These are phyloP conservation scores for Globisporangium cederbergense DNA, from an alignment of 352 stramenopile species.

Conservation along the genomic window DNA sequence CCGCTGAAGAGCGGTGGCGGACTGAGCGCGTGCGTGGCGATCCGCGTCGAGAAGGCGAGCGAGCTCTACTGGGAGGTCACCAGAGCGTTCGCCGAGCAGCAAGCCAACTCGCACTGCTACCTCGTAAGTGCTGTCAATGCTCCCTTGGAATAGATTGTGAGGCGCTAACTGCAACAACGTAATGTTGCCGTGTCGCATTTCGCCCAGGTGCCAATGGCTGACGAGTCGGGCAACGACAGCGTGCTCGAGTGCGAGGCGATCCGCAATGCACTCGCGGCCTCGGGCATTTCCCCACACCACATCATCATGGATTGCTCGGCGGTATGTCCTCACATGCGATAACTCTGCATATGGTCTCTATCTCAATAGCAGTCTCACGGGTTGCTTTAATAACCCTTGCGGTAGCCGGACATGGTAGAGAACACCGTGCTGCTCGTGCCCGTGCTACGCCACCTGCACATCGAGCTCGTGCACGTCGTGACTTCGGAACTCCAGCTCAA, in stretches of 20 bases:
- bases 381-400: not conserved
- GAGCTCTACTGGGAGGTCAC: constrained; percentile 58
- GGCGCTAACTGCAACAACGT: not conserved
- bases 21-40: constrained; percentile 24
- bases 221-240: constrained; percentile 35
- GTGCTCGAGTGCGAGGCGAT: constrained; percentile 48
- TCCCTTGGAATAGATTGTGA: not conserved
- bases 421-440: constrained; percentile 33
- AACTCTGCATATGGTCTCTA: not conserved
- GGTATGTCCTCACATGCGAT: constrained; percentile 23
- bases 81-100: constrained; percentile 32
- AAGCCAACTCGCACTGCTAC: constrained; percentile 39
- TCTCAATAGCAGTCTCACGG: not conserved
- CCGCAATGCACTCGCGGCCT: constrained; percentile 43
- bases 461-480: constrained; percentile 34
- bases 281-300: constrained; percentile 61
- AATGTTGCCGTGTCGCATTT: constrained; percentile 9
- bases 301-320: constrained; percentile 69
- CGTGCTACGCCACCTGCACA: constrained; percentile 28
- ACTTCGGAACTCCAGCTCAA: constrained; percentile 33
- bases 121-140: constrained; percentile 19
- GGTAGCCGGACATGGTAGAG: constrained; percentile 33
- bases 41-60: constrained; percentile 36
- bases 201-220: constrained; percentile 31
- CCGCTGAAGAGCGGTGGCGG: constrained; percentile 27